These are phyloP conservation scores for Fusarium protoensiforme DNA, from an alignment of 2,329 filamentous ascomycete species.

Conservation along the genomic window DNA sequence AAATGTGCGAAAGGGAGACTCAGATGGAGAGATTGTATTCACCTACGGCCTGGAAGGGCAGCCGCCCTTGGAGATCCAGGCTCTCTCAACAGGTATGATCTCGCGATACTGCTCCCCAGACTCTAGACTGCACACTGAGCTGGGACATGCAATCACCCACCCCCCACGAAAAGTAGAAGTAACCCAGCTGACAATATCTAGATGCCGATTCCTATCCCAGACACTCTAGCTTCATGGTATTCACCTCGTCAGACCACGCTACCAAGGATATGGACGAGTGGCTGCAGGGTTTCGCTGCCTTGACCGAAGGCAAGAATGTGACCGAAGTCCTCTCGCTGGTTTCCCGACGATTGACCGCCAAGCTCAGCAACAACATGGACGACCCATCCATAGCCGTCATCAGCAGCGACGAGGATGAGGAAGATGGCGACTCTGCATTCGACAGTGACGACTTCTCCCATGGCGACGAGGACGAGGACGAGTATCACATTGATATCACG, in stretches of 20 bases:
- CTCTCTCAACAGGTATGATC: slow-evolving; percentile 49
- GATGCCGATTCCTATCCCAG: slow-evolving; percentile 53
- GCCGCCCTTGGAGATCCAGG: slow-evolving; percentile 49
- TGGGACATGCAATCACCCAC: not conserved
- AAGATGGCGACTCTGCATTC: slow-evolving; percentile 14
- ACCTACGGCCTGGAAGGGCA: slow-evolving; percentile 52
- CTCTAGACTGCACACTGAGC: not conserved
- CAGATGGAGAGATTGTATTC: slow-evolving; percentile 79
- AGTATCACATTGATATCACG: slow-evolving; percentile 32
- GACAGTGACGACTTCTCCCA: slow-evolving; percentile 16
- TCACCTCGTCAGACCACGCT: slow-evolving; percentile 52
- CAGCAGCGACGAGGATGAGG: not conserved
- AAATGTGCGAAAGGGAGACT: slow-evolving; percentile 69
- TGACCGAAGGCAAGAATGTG: slow-evolving; percentile 47
- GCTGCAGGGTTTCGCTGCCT: slow-evolving; percentile 52
- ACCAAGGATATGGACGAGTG: slow-evolving; percentile 54
- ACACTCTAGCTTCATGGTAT: slow-evolving; percentile 55
- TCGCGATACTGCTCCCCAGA: not conserved
- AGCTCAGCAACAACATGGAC: not conserved
- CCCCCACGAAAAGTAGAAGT: not conserved
- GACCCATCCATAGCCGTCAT: not conserved
- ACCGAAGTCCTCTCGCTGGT: slow-evolving; percentile 27
- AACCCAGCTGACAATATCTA: not conserved
- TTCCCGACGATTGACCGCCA: slow-evolving; percentile 23
- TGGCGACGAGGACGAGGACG: slow-evolving; percentile 20